Evolutionary conservation across 2,329 filamentous ascomycete genomes (phyloP).

Genomic region (Xylariaceae sp.): DNA sequence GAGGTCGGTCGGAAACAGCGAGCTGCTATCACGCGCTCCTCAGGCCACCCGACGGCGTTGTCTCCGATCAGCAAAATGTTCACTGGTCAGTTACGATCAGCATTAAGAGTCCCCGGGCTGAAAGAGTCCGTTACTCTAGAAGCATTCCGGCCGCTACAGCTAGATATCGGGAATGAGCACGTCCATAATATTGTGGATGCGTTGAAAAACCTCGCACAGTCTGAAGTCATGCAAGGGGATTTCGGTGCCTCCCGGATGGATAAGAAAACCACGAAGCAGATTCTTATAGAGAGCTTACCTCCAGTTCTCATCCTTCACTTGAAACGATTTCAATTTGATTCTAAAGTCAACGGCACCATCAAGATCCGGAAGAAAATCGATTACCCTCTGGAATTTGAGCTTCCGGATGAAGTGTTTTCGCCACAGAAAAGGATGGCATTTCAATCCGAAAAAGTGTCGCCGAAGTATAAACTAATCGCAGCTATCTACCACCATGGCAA

Average conservation of each 20-base stretch:
- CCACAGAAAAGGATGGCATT: constrained; percentile 64
- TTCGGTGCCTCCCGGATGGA: constrained; percentile 75
- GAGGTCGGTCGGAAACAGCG: constrained; percentile 94
- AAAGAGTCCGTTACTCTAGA: constrained; percentile 90
- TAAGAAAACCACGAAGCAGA: constrained; percentile 82
- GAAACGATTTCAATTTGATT: constrained; percentile 96
- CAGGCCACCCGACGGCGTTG: constrained; percentile 63
- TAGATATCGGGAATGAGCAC: constrained; percentile 84
- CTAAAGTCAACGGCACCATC: constrained; percentile 71
- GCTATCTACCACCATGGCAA: constrained; percentile 98
- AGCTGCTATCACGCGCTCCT: constrained; percentile 76
- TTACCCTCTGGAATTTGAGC: constrained; percentile 89
- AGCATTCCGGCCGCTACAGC: constrained; percentile 87
- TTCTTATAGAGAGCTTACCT: constrained; percentile 87
- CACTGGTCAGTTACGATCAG: constrained; percentile 82
- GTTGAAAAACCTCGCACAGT: constrained; percentile 72
- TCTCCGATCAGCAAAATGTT: constrained; percentile 94
- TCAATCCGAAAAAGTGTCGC: constrained; percentile 57
- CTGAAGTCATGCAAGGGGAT: constrained; percentile 79
- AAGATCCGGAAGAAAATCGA: constrained; percentile 99
- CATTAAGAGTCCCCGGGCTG: constrained; percentile 77
- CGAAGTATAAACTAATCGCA: constrained; percentile 78
- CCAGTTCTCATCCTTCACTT: constrained; percentile 90
- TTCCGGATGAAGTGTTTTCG: constrained; percentile 84
- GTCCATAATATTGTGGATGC: constrained; percentile 91